Evolutionary conservation across 345 rosid species (phyloP).

Genomic region (Populus ilicifolia): DNA sequence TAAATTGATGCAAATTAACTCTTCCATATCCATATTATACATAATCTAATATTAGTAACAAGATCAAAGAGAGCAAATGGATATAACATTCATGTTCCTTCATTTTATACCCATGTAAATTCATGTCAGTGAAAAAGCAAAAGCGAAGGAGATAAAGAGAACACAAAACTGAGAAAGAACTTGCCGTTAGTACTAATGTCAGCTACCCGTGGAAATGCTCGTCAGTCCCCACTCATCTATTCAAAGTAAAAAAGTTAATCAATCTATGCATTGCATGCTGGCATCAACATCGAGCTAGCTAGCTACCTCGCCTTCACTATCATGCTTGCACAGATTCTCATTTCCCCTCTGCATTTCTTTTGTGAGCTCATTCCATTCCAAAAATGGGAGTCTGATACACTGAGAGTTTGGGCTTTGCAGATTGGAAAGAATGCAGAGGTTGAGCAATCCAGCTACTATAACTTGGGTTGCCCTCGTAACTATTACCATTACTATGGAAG

Average conservation of each 20-base stretch:
- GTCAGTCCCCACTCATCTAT: constrained; percentile 11
- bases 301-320: background rate
- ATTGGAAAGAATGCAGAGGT: constrained; percentile 46
- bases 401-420: constrained; percentile 61
- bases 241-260: constrained; percentile 26
- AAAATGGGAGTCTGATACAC: constrained; percentile 82
- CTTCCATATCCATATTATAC: background rate
- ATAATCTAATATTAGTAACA: background rate
- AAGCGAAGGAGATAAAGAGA: background rate
- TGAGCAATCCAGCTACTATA: constrained; percentile 50
- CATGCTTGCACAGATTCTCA: constrained; percentile 31
- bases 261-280: constrained; percentile 16
- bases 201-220: constrained; percentile 28
- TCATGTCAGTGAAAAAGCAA: constrained; percentile 23
- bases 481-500: constrained; percentile 23
- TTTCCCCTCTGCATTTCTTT: background rate
- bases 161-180: constrained; percentile 10
- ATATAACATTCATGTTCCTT: constrained; percentile 5
- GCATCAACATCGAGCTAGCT: constrained; percentile 4
- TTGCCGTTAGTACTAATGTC: constrained; percentile 32
- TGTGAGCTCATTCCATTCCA: constrained; percentile 70
- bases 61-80: constrained; percentile 15
- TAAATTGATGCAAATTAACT: background rate
- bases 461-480: constrained; percentile 31
- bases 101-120: constrained; percentile 24